Percentiles rank a stretch among this genome's conserved stretches.
These are phyloP conservation scores for Aspergillus nidulans DNA, from an alignment of 495 filamentous ascomycete genomes.

Conservation along the genomic window DNA sequence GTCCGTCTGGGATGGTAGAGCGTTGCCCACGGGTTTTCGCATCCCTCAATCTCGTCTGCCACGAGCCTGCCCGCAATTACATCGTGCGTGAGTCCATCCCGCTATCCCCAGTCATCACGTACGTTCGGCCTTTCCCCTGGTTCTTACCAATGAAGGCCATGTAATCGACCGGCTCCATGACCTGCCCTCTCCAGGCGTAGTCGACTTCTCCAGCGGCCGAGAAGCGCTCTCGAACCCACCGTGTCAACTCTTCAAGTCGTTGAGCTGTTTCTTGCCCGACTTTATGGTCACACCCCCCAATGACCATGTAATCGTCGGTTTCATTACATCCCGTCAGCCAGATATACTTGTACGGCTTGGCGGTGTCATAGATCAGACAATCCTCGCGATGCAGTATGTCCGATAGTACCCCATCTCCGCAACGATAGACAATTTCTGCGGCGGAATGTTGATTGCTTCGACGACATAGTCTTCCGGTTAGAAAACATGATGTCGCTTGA, in stretches of 20 bases:
- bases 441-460: constrained; percentile 52
- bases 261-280: constrained; percentile 52
- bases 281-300: constrained; percentile 59
- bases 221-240: constrained; percentile 35
- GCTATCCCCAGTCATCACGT: constrained; percentile 53
- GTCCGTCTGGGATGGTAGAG: constrained; percentile 47
- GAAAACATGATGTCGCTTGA: too few relatives aligned
- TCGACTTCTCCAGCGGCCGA: constrained; percentile 43
- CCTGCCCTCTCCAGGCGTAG: constrained; percentile 55
- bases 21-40: constrained; percentile 42
- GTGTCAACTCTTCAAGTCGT: constrained; percentile 25
- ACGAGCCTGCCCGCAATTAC: constrained; percentile 50
- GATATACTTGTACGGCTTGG: constrained; percentile 51
- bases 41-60: constrained; percentile 49
- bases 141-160: constrained; percentile 55
- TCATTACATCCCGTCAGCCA: constrained; percentile 48
- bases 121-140: constrained; percentile 47
- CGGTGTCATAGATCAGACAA: constrained; percentile 52
- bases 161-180: constrained; percentile 52
- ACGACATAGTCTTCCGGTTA: too few relatives aligned
- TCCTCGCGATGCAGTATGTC: constrained; percentile 58
- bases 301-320: constrained; percentile 51
- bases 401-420: constrained; percentile 47
- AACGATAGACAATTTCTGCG: constrained; percentile 50
- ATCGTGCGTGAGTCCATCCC: constrained; percentile 57